phyloP scores from a whole-genome alignment of 2,329 filamentous ascomycete genomes.

The Beauveria asiatica region DNA sequence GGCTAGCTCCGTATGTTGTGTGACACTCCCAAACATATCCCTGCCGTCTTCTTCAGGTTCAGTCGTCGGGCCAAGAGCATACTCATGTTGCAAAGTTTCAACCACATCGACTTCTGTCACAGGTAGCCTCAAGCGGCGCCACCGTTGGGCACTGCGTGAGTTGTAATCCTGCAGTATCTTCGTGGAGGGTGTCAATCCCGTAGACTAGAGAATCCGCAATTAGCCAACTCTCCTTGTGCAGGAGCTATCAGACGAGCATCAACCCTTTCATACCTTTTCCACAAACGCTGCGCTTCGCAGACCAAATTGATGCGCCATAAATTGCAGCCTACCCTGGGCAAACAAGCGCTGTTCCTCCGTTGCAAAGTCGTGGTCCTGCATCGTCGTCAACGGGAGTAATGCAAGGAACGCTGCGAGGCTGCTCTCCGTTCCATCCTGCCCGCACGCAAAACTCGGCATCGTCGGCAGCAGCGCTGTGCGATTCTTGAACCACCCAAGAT shows the following conservation, averaged over 20 bases:
- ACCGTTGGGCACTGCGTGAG: neutral
- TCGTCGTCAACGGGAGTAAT: neutral
- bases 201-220: neutral
- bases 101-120: neutral
- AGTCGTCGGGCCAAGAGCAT: neutral
- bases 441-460: conserved; percentile 1
- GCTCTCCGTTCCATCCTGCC: neutral
- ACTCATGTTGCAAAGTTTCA: neutral
- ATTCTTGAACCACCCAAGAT: neutral
- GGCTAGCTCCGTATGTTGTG: neutral
- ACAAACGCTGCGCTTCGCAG: neutral
- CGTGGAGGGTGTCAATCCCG: neutral
- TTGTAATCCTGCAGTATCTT: neutral
- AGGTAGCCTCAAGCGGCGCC: neutral
- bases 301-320: neutral
- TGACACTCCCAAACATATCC: too few species aligned
- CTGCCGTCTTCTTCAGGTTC: neutral
- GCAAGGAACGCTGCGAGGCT: neutral
- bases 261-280: neutral
- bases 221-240: too few species aligned
- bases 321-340: neutral
- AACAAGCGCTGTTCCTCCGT: neutral
- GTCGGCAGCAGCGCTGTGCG: neutral
- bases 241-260: neutral
- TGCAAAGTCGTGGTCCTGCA: neutral